Evolutionary conservation across 1,139 yeast species (phyloP).

Genomic region (Candida gigantensis): DNA sequence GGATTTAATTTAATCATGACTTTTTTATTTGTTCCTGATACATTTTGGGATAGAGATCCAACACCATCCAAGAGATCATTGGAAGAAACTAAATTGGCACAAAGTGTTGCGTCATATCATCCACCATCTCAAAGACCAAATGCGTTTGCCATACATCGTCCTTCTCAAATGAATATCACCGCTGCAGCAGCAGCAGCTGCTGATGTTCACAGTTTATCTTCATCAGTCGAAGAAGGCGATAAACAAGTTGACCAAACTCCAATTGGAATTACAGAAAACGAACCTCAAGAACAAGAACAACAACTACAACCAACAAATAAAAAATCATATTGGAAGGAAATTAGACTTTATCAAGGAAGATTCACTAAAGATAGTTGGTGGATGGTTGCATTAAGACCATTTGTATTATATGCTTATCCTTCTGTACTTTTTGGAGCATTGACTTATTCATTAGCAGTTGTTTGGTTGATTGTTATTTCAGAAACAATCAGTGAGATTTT

Average conservation of each 20-base stretch:
- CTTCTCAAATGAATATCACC: slow-evolving; percentile 19
- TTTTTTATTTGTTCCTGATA: slow-evolving; percentile 61
- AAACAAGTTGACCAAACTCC: slow-evolving; percentile 16
- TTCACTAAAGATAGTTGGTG: slow-evolving; percentile 54
- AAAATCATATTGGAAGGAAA: slow-evolving; percentile 21
- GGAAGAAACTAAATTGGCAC: slow-evolving; percentile 52
- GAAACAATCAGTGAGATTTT: slow-evolving; percentile 58
- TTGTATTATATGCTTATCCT: slow-evolving; percentile 53
- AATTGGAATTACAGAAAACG: slow-evolving; percentile 21
- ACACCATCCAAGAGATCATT: slow-evolving; percentile 49
- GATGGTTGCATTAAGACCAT: slow-evolving; percentile 60
- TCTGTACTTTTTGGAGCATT: slow-evolving; percentile 55
- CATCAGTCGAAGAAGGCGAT: slow-evolving; percentile 18
- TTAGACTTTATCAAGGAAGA: slow-evolving; percentile 43
- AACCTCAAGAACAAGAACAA: slow-evolving; percentile 3
- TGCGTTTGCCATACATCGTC: slow-evolving; percentile 31
- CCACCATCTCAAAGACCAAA: slow-evolving; percentile 35
- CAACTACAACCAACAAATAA: slow-evolving; percentile 11
- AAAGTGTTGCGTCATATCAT: slow-evolving; percentile 32
- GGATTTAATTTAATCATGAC: slow-evolving; percentile 49
- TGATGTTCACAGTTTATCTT: slow-evolving; percentile 22
- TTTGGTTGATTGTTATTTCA: slow-evolving; percentile 63
- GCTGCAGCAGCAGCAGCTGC: no score
- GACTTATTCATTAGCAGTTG: slow-evolving; percentile 57
- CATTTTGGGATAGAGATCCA: slow-evolving; percentile 64